These are phyloP conservation scores for Oryza glaberrima DNA, from an alignment of 176 grass and related monocot species.

Conservation along the genomic window DNA sequence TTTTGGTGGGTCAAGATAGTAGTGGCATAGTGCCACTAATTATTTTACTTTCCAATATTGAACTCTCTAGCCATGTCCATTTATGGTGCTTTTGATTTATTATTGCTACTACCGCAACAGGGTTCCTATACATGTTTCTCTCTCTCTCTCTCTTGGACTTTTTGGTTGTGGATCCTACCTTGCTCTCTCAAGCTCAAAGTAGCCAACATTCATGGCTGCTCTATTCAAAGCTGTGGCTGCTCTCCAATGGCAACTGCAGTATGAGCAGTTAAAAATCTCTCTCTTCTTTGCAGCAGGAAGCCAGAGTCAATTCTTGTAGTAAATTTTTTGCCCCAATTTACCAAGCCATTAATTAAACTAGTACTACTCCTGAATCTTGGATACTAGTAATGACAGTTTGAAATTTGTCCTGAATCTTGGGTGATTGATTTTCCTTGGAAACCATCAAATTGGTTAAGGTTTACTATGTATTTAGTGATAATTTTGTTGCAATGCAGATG, in stretches of 20 bases:
- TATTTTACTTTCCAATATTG: not conserved
- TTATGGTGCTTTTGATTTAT: not conserved
- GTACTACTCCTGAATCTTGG: not conserved
- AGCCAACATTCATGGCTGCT: conserved; percentile 19
- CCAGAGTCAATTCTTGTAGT: not conserved
- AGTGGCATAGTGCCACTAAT: not conserved
- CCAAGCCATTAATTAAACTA: not conserved
- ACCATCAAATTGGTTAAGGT: not conserved
- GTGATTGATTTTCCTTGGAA: not conserved
- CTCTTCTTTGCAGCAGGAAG: not conserved
- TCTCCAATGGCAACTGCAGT: not conserved
- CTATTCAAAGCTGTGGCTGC: not conserved
- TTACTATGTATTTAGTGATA: not conserved
- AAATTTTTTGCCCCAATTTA: conserved; percentile 15
- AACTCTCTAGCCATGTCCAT: not conserved
- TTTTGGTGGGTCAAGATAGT: not conserved
- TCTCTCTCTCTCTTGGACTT: not conserved
- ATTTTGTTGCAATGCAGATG: conserved; percentile 44
- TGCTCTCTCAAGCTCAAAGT: not conserved
- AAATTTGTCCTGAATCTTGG: not conserved
- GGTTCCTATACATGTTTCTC: too few species aligned
- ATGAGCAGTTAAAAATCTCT: not conserved
- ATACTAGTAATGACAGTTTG: not conserved
- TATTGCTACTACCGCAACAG: not conserved
- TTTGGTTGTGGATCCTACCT: not conserved